phyloP scores from a whole-genome alignment of 1,139 yeast species.

The Sugiyamaella neomexicana region DNA sequence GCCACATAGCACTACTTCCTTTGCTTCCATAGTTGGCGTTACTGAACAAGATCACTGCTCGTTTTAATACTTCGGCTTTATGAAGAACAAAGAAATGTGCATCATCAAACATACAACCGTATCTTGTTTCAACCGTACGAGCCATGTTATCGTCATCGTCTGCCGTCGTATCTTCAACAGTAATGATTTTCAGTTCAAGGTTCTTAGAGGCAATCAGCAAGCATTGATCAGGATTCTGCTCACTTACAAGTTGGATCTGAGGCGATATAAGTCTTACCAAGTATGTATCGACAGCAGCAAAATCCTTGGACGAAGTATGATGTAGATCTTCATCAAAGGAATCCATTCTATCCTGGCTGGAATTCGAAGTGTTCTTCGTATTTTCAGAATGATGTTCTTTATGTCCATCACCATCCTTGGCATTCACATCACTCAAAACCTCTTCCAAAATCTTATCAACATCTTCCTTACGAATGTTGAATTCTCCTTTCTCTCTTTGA shows the following conservation, averaged over 20 bases:
- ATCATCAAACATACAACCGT: constrained; percentile 65
- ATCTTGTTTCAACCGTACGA: constrained; percentile 64
- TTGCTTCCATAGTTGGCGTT: constrained; percentile 44
- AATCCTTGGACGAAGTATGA: constrained; percentile 42
- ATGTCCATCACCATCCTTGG: background rate
- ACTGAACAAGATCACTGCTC: constrained; percentile 47
- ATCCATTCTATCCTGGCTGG: constrained; percentile 39
- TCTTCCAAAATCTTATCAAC: constrained; percentile 18
- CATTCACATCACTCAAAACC: background rate
- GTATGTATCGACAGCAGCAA: constrained; percentile 60
- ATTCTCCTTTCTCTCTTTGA: constrained; percentile 11
- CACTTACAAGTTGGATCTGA: constrained; percentile 77
- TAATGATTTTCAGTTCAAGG: constrained; percentile 65
- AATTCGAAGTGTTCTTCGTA: constrained; percentile 8
- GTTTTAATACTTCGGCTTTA: constrained; percentile 47
- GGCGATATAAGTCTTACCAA: constrained; percentile 76
- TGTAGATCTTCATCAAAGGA: constrained; percentile 57
- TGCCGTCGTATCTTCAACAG: constrained; percentile 51
- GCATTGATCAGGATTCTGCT: constrained; percentile 61
- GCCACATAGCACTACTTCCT: constrained; percentile 57
- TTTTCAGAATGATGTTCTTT: constrained; percentile 2
- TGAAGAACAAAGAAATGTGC: constrained; percentile 71
- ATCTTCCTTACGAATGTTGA: constrained; percentile 17
- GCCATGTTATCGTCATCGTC: constrained; percentile 54
- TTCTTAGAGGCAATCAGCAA: constrained; percentile 71